Evolutionary conservation across 345 rosid species (phyloP), one percentile per base, ranked within the genome.

Genomic region (Gossypium sturtianum): DNA sequence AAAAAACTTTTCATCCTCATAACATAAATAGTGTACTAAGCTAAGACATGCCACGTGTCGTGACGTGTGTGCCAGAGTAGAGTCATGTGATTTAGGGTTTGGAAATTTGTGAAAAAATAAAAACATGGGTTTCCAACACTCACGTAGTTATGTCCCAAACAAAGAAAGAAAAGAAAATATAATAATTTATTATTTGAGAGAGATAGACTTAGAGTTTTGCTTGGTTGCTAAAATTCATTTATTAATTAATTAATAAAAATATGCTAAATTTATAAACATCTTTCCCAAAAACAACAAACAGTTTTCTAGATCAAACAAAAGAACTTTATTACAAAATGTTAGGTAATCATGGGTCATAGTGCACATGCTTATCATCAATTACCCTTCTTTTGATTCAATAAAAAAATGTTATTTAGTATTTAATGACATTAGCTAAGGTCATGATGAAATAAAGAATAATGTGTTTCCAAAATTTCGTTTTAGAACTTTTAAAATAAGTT

Each of bases 41-140:
- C 75, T 16, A 78, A 64, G 86, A 87, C 87, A 86, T 25, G 87
- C 70, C 86, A 82, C 84, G 88, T 84, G 89, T 73, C 89, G 12
- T 89, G 88, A 84, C 88, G 76, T 83, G 87, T 84, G 78, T 62
- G 74, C 71, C 9, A 79, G 80, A 74, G 80, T 74, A 82, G 70
- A 22, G 58, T 82, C 91, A 86, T 84, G 89, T 87, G 89, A 82
- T 49, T 58, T 69, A 78, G 74, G 79, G 29, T 73, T 71, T 41
- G 63, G 54, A 72, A 52, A 76, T 72, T 57, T 19, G 10, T 2
- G 10, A 5, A 3, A 58, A 58, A 1, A 57, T 7, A 12, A 58
- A 58, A 66, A 70, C 63, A 16, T 7, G 41, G 49, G 47, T 66
- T 53, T 54, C 74, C 66, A 70, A 65, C 82, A 62, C 81, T 84